phyloP scores from a whole-genome alignment of 2,329 filamentous ascomycete species.

The Talaromyces sp. region DNA sequence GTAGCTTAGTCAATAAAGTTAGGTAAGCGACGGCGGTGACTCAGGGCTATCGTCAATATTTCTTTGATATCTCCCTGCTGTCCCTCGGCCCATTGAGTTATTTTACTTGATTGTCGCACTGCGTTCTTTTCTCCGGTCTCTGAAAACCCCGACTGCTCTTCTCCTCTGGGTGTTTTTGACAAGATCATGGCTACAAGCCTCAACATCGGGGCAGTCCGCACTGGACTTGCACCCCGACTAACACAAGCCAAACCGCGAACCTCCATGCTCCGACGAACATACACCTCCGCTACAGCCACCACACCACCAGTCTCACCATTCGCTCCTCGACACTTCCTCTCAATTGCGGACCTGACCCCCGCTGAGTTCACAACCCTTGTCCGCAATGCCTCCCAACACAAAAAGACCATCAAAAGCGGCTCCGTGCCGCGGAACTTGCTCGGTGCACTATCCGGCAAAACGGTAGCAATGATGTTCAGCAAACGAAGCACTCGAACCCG shows the following conservation, averaged over 20 bases:
- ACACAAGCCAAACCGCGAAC: slow-evolving; percentile 24
- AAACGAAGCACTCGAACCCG: slow-evolving; percentile 93
- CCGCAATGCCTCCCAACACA: slow-evolving; percentile 74
- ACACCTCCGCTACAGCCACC: slow-evolving; percentile 30
- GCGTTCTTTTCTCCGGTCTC: background rate
- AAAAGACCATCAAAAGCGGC: slow-evolving; percentile 70
- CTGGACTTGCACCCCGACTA: slow-evolving; percentile 23
- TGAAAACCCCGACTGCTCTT: too few species aligned
- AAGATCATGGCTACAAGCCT: slow-evolving; percentile 18
- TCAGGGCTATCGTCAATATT: slow-evolving; percentile 7
- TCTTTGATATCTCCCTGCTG: background rate
- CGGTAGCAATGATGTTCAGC: slow-evolving; percentile 93
- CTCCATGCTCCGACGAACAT: slow-evolving; percentile 32
- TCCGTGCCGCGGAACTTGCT: slow-evolving; percentile 58
- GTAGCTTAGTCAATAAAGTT: background rate
- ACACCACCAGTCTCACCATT: slow-evolving; percentile 52
- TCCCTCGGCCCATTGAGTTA: background rate
- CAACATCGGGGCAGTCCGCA: slow-evolving; percentile 16
- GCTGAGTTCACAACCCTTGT: slow-evolving; percentile 78
- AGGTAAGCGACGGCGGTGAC: slow-evolving; percentile 5
- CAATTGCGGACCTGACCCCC: slow-evolving; percentile 79
- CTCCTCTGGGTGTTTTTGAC: background rate
- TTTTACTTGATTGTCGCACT: background rate
- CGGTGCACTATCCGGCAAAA: slow-evolving; percentile 66
- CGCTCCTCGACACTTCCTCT: slow-evolving; percentile 81